phyloP scores from a whole-genome alignment of 208 protist species.

The Trypanosoma avium region DNA sequence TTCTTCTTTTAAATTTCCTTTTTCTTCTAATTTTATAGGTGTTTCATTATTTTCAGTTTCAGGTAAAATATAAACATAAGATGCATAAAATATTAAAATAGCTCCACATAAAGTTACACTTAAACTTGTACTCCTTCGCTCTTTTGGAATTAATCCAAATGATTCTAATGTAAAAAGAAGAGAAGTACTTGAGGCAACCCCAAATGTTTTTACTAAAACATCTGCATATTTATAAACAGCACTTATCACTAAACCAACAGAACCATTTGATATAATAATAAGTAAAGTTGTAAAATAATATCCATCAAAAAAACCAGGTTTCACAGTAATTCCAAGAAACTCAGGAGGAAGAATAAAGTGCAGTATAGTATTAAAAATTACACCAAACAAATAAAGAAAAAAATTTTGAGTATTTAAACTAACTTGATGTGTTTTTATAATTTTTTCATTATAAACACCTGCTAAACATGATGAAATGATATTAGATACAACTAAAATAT shows the following conservation, averaged over 20 bases:
- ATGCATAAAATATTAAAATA: conserved; percentile 13
- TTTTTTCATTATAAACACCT: conserved; percentile 23
- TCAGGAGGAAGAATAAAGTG: neutral
- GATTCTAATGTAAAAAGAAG: conserved; percentile 15
- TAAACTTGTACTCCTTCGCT: neutral
- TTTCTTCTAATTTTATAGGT: neutral
- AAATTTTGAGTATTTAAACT: conserved; percentile 23
- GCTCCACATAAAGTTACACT: neutral
- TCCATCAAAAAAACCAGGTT: conserved; percentile 16
- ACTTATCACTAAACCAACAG: conserved; percentile 17
- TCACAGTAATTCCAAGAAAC: neutral
- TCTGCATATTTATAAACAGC: conserved; percentile 25
- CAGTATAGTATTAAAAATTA: conserved; percentile 5
- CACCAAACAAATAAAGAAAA: conserved; percentile 17
- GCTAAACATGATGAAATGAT: conserved; percentile 13
- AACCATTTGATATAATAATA: conserved; percentile 15
- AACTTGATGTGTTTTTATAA: conserved; percentile 14
- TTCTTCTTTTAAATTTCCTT: neutral
- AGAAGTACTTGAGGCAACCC: conserved; percentile 12
- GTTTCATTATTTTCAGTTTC: too few species aligned
- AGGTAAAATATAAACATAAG: conserved; percentile 18
- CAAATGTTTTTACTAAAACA: conserved; percentile 26
- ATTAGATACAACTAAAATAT: conserved; percentile 6
- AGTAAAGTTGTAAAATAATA: neutral
- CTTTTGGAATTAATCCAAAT: conserved; percentile 8